Conservation (phyloP, 208 protist species). For the Willaertia magna region DNA sequence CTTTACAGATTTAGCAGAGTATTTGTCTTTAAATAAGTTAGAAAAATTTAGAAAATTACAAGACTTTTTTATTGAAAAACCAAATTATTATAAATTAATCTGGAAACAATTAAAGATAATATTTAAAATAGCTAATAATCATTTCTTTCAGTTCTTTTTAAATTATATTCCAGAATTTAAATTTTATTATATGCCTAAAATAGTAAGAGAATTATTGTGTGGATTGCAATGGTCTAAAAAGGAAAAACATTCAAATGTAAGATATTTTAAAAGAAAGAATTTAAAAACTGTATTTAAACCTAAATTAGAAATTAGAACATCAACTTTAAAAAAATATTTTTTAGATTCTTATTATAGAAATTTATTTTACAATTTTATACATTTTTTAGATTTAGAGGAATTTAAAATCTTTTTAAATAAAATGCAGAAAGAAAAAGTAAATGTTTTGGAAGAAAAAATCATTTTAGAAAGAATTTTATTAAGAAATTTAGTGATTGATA, state of each 20-base stretch:
- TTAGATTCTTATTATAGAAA: neutral
- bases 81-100: neutral
- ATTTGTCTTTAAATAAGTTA: neutral
- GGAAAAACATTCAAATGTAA: neutral
- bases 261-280: neutral
- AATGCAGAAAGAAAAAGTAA: neutral
- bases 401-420: neutral
- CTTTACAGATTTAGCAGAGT: neutral
- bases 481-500: neutral
- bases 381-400: neutral
- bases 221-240: neutral
- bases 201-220: neutral
- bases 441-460: neutral
- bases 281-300: neutral
- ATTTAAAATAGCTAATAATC: neutral
- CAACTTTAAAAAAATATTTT: neutral
- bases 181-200: neutral
- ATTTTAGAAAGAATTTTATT: neutral
- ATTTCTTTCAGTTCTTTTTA: neutral
- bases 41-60: neutral
- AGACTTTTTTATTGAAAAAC: neutral
- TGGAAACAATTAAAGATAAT: neutral
- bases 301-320: neutral
- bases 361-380: neutral
- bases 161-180: neutral